Base-by-base conservation (phyloP, 2,329 filamentous ascomycete species). In the Didymella pomorum region DNA sequence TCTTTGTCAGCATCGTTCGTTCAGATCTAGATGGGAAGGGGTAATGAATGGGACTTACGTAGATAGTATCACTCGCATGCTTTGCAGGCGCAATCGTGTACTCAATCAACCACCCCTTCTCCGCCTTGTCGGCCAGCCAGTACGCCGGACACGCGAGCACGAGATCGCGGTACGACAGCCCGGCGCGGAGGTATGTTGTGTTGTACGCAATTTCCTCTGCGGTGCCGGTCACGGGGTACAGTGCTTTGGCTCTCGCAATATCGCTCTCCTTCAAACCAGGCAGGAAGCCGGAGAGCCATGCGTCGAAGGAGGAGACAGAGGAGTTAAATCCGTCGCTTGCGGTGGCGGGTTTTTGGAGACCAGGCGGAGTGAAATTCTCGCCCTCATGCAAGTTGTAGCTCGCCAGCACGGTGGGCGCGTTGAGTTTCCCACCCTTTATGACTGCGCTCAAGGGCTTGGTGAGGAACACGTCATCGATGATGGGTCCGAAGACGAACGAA, bases 311-410 rank as follows among this genome's bases (percentile, higher is more conserved):
- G 0, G 79, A 75, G 1, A 54, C 50, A 1, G 81, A 84, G 1
- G 79, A 79, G 62, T 86, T 86, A 68, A 83, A 87, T 0, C 79
- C 78, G 16, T 73, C 74, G 3, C 70, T 71, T 2, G 73, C 71
- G 0, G 66, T 66, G 62, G 14, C 52, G 0, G 62, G 59, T 46
- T 73, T 76, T 18, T 75, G 68, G 1, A 88, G 75, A 0, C 81
- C 83, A 0, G 80, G 69, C 0, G 85, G 84, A 21, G 87, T 76
- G 64, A 89, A 89, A 61, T 85, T 86, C 69, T 88, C 82, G 21
- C 87, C 86, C 71, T 89, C 86, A 66, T 87, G 83, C 0, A 82
- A 80, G 68, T 89, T 89, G 70, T 87, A 88, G 78, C 83, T 84
- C n/a, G 80, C 79, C 61, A 83, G 83, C 0, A 81, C 79, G 9